These are phyloP conservation scores for Candida ponderosae DNA, from an alignment of 805 yeast species.

Conservation along the genomic window DNA sequence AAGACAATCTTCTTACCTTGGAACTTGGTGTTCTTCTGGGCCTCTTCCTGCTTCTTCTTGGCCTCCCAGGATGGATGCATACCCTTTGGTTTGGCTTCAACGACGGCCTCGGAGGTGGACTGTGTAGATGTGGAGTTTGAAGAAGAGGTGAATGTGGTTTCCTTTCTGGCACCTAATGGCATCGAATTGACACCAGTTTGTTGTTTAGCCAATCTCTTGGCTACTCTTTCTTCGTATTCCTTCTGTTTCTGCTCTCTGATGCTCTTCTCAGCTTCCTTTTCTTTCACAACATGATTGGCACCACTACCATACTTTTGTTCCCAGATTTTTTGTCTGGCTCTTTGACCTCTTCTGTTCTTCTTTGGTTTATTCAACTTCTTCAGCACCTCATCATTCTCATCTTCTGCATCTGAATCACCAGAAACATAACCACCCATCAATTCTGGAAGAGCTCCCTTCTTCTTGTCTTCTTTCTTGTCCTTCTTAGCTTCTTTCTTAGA, in stretches of 20 bases:
- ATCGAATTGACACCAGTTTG: slow-evolving; percentile 29
- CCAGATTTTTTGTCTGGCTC: slow-evolving; percentile 97
- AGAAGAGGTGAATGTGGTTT: background rate
- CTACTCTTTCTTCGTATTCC: slow-evolving; percentile 68
- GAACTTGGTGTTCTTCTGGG: slow-evolving; percentile 56
- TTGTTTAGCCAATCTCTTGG: slow-evolving; percentile 51
- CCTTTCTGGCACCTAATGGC: slow-evolving; percentile 30
- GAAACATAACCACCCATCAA: slow-evolving; percentile 77
- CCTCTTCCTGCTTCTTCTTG: slow-evolving; percentile 64
- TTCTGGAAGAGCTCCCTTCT: slow-evolving; percentile 40
- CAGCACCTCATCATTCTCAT: slow-evolving; percentile 37
- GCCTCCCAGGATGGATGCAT: slow-evolving; percentile 99
- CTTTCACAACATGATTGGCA: slow-evolving; percentile 79
- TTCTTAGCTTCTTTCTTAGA: slow-evolving; percentile 1
- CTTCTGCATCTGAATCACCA: slow-evolving; percentile 58
- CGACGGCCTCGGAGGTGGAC: background rate
- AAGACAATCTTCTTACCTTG: slow-evolving; percentile 81
- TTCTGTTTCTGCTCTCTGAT: slow-evolving; percentile 52
- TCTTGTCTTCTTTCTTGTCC: slow-evolving; percentile 19
- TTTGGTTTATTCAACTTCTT: slow-evolving; percentile 48
- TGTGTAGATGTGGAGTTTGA: slow-evolving; percentile 1
- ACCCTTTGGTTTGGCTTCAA: slow-evolving; percentile 9
- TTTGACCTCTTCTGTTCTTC: slow-evolving; percentile 92
- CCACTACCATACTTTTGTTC: slow-evolving; percentile 76
- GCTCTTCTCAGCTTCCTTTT: slow-evolving; percentile 42